phyloP scores from a whole-genome alignment of 2,329 filamentous ascomycete genomes.

The Gnomoniopsis smithogilvyi region DNA sequence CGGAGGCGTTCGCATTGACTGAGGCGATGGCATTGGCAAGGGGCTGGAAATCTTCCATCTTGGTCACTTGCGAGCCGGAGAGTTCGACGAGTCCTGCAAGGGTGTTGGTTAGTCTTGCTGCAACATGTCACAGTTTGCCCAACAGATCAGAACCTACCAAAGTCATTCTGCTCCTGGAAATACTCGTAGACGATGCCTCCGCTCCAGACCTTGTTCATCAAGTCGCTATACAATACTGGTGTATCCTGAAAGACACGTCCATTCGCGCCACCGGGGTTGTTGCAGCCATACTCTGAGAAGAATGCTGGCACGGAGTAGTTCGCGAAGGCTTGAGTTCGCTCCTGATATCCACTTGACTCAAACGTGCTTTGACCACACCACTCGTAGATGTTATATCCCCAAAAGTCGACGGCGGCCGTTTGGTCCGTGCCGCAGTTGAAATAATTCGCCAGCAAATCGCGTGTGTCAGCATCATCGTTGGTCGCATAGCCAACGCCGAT shows the following conservation, averaged over 20 bases:
- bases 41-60: conserved; percentile 34
- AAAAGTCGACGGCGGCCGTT: conserved; percentile 76
- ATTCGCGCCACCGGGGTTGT: conserved; percentile 55
- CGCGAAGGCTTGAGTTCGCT: conserved; percentile 79
- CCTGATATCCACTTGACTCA: conserved; percentile 72
- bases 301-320: conserved; percentile 92
- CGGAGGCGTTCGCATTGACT: conserved; percentile 64
- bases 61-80: conserved; percentile 50
- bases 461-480: conserved; percentile 84
- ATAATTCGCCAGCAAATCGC: conserved; percentile 79
- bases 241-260: conserved; percentile 85
- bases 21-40: conserved; percentile 73
- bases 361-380: conserved; percentile 91
- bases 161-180: conserved; percentile 81
- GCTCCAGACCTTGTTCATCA: conserved; percentile 87
- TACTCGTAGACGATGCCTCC: conserved; percentile 99
- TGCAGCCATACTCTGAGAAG: conserved; percentile 99
- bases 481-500: conserved; percentile 94
- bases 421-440: conserved; percentile 79
- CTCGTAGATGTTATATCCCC: conserved; percentile 99
- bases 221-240: conserved; percentile 67
- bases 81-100: conserved; percentile 62
- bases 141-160: not conserved
- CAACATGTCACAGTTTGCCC: not conserved
- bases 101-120: not conserved